Evolutionary conservation across 176 grass and related monocot genomes (phyloP), one percentile per base, ranked within the genome.

Genomic region (Aegilops sharonensis): DNA sequence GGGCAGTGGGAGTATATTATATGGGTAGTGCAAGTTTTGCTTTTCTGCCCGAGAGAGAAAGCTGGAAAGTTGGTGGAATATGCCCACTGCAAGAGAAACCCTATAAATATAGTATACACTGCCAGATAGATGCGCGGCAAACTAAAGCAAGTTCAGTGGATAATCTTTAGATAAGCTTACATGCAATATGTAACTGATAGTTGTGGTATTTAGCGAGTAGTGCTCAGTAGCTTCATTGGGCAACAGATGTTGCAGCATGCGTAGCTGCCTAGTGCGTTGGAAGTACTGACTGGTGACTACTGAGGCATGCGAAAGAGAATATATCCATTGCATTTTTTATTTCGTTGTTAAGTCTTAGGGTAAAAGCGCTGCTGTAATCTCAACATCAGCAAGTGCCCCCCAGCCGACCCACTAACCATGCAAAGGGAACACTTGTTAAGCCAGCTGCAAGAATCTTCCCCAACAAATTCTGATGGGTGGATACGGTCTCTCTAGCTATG

Each of bases 31-130:
- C 39, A 13, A 45, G 39, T 40, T 40, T 42, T 48, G 11, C 30
- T 64, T 62, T 63, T 17, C 17, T 64, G 72, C 17, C 60, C 60
- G 2, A 7, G 3, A 3, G 27, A 81, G 21, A n/a, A 27, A 40
- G 48, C 67, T 71, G 35, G 11, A 34, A 79, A 72, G 66, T 5
- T n/a, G 6, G 68, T 48, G 68, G 85, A 87, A 80, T 80, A 72
- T 80, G 67, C 54, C 67, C 77, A 56, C 62, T 50, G 27, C 37
- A 67, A 72, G 13, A 86, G 7, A 52, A 32, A 21, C 18, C 17
- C n/a, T 21, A 10, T 25, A 11, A 7, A 14, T 48, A 27, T 50
- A 29, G 14, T 37, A 14, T 35, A 42, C 0, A 75, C 15, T 14
- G 8, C 15, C 11, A 40, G 60, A 60, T 21, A 48, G 63, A 68